These are phyloP conservation scores for Perkinsus chesapeaki DNA, from an alignment of 169 alveolate species.

Conservation along the genomic window DNA sequence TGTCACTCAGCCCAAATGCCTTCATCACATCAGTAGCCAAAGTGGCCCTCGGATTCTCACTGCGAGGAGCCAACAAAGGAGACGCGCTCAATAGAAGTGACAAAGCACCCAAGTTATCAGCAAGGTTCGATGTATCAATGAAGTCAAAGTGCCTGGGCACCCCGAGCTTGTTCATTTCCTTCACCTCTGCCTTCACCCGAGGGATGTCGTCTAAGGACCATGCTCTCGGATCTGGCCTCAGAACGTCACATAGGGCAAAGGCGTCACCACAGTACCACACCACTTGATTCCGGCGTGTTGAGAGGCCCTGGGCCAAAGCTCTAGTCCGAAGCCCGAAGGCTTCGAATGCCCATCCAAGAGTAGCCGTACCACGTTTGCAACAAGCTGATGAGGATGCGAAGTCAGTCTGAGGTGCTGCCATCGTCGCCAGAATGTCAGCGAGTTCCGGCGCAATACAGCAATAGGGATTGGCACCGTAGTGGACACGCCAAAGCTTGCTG, in stretches of 20 bases:
- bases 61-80: not conserved
- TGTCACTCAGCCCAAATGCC: not conserved
- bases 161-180: not conserved
- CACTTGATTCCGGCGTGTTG: not conserved
- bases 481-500: not conserved
- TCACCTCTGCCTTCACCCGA: not conserved
- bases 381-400: not conserved
- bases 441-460: not conserved
- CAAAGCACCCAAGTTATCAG: not conserved
- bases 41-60: not conserved
- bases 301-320: not conserved
- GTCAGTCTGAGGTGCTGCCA: not conserved
- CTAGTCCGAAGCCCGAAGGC: not conserved
- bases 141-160: not conserved
- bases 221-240: not conserved
- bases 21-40: not conserved
- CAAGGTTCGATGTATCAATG: not conserved
- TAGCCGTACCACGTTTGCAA: not conserved
- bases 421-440: not conserved
- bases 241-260: not conserved
- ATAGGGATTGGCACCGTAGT: not conserved
- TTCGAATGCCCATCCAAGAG: not conserved
- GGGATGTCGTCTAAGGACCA: not conserved
- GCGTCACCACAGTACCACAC: not conserved
- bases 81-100: not conserved